Conservation (phyloP, 129 eudicot species). For the Chrysanthemum seticuspe region DNA sequence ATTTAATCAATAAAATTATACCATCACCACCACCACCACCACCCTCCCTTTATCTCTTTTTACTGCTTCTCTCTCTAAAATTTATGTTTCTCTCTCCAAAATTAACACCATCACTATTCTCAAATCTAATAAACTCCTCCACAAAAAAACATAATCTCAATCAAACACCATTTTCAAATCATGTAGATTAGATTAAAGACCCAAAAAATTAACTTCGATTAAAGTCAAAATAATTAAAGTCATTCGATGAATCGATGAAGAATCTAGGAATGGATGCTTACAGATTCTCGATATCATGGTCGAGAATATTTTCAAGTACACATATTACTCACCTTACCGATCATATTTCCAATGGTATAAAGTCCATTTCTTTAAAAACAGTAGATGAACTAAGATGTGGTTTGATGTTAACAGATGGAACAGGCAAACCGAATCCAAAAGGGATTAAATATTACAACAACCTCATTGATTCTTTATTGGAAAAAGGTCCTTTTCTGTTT, state of each 20-base stretch:
- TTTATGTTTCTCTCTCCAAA: too few species aligned
- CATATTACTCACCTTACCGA: slow-evolving; percentile 10
- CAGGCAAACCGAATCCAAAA: slow-evolving; percentile 76
- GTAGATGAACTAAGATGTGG: neutral
- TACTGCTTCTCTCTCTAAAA: too few species aligned
- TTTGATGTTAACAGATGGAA: slow-evolving; percentile 69
- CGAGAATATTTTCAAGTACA: slow-evolving; percentile 92
- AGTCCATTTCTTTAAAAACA: slow-evolving; percentile 21
- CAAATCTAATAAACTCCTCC: too few species aligned
- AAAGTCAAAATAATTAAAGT: too few species aligned
- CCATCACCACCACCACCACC: too few species aligned
- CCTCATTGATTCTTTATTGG: slow-evolving; percentile 72
- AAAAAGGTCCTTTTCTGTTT: slow-evolving; percentile 54
- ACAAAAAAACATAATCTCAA: too few species aligned
- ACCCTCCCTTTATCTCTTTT: too few species aligned
- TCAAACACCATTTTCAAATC: too few species aligned
- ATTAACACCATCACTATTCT: too few species aligned
- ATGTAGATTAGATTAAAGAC: too few species aligned
- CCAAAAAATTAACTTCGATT: too few species aligned
- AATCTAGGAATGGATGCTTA: slow-evolving; percentile 96
- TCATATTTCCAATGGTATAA: neutral
- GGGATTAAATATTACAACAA: slow-evolving; percentile 81
- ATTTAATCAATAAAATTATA: too few species aligned
- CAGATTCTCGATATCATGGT: slow-evolving; percentile 96
- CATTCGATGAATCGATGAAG: slow-evolving; percentile 61